These are phyloP conservation scores for Fusarium torulosum DNA, from an alignment of 2,329 filamentous ascomycete genomes.

Conservation along the genomic window DNA sequence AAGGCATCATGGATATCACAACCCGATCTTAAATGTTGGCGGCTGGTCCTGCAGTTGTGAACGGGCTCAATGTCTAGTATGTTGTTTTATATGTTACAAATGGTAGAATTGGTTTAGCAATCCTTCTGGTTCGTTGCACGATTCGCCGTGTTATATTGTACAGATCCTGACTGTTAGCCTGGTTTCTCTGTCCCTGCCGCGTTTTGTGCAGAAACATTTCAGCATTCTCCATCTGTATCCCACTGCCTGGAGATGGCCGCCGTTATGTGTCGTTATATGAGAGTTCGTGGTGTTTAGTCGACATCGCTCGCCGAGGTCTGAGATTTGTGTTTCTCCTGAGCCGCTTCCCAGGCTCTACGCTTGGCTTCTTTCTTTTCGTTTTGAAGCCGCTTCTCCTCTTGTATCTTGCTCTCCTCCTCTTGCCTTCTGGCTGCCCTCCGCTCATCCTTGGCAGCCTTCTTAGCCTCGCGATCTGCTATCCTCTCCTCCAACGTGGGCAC, in stretches of 20 bases:
- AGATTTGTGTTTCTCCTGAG: slow-evolving; percentile 34
- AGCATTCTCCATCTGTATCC: slow-evolving; percentile 8
- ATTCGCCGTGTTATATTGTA: slow-evolving; percentile 38
- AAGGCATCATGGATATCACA: slow-evolving; percentile 14
- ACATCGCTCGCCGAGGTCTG: slow-evolving; percentile 34
- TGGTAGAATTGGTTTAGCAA: slow-evolving; percentile 39
- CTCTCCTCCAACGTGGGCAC: slow-evolving; percentile 75
- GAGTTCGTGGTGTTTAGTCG: slow-evolving; percentile 19
- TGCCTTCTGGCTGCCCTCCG: slow-evolving; percentile 57
- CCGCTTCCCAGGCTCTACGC: slow-evolving; percentile 43
- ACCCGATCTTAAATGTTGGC: slow-evolving; percentile 7
- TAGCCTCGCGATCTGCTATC: slow-evolving; percentile 64
- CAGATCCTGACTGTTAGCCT: slow-evolving; percentile 23
- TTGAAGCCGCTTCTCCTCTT: slow-evolving; percentile 47
- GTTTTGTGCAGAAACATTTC: neutral
- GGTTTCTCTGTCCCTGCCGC: slow-evolving; percentile 5
- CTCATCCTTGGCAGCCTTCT: slow-evolving; percentile 69
- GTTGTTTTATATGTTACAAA: slow-evolving; percentile 44
- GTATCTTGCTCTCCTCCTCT: slow-evolving; percentile 41
- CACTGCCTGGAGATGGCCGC: neutral
- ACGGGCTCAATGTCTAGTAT: slow-evolving; percentile 30
- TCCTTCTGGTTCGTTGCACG: slow-evolving; percentile 27
- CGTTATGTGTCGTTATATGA: slow-evolving; percentile 14
- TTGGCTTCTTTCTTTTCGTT: slow-evolving; percentile 45
- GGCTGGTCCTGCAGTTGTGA: slow-evolving; percentile 21